Conservation (phyloP, 345 rosid genomes). For the Citrus medica region DNA sequence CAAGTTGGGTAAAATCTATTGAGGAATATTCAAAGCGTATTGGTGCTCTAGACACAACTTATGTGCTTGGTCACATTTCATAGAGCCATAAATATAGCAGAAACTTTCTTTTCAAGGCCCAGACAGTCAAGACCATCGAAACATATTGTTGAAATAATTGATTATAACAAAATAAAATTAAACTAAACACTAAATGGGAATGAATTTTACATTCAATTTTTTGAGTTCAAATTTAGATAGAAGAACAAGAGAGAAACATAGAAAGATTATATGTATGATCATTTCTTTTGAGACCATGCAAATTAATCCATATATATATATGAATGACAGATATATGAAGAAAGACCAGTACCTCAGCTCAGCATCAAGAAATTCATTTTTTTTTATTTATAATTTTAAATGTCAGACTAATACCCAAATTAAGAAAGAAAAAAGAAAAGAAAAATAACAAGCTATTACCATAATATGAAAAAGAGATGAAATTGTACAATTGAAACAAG, state of each 20-base stretch:
- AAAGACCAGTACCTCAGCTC: not conserved
- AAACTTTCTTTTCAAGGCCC: not conserved
- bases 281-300: not conserved
- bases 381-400: not conserved
- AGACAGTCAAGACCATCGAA: not conserved
- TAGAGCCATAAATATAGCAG: not conserved
- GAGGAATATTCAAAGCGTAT: not conserved
- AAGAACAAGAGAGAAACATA: not conserved
- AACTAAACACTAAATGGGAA: too few species aligned
- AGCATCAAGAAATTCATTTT: not conserved
- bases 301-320: not conserved
- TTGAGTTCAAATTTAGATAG: not conserved
- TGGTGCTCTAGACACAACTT: not conserved
- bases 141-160: not conserved
- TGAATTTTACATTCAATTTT: not conserved
- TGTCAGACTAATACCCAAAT: not conserved
- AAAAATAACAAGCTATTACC: constrained; percentile 24
- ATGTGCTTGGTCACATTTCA: not conserved
- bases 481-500: constrained; percentile 46
- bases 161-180: too few species aligned
- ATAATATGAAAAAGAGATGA: constrained; percentile 32
- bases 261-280: not conserved
- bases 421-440: not conserved
- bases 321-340: not conserved
- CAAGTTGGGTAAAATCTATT: not conserved